phyloP scores from a whole-genome alignment of 1,284 basidiomycete genomes.

The Ceraceosorus guamensis region DNA sequence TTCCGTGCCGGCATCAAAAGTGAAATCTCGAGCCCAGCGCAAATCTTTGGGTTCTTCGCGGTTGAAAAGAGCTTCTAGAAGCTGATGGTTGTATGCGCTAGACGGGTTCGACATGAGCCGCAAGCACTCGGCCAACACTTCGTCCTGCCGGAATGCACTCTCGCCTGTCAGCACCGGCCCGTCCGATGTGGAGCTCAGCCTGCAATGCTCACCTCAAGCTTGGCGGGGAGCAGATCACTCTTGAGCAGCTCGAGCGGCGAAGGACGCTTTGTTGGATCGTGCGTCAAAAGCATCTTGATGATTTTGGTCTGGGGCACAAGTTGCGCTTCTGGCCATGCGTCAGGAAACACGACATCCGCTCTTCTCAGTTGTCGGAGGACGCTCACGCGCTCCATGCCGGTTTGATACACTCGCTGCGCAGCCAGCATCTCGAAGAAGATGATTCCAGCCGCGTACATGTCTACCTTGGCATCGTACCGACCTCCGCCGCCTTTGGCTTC shows the following conservation, averaged over 20 bases:
- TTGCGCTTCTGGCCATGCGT: slow-evolving; percentile 59
- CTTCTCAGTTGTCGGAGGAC: slow-evolving; percentile 72
- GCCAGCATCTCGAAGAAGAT: slow-evolving; percentile 98
- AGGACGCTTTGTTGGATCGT: slow-evolving; percentile 73
- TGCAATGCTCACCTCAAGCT: slow-evolving; percentile 54
- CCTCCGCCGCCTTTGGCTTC: slow-evolving; percentile 39
- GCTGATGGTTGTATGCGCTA: slow-evolving; percentile 34
- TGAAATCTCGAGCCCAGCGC: slow-evolving; percentile 61
- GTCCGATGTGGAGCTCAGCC: not conserved
- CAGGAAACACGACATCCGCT: slow-evolving; percentile 67
- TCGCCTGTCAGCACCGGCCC: too few relatives aligned
- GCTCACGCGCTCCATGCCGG: slow-evolving; percentile 74
- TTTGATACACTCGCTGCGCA: slow-evolving; percentile 59
- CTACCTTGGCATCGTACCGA: slow-evolving; percentile 66
- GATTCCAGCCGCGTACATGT: slow-evolving; percentile 86
- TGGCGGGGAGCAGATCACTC: slow-evolving; percentile 66
- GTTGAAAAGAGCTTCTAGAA: slow-evolving; percentile 28
- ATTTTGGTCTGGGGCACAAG: slow-evolving; percentile 57
- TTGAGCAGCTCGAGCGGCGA: slow-evolving; percentile 76
- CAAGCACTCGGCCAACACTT: slow-evolving; percentile 73
- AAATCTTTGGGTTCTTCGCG: slow-evolving; percentile 9
- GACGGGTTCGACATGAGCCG: slow-evolving; percentile 62
- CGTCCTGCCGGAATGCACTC: slow-evolving; percentile 52
- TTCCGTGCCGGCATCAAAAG: slow-evolving; percentile 70
- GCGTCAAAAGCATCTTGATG: slow-evolving; percentile 72